Evolutionary conservation across 2,329 filamentous ascomycete species (phyloP).

Genomic region (Pseudogymnoascus sp.): DNA sequence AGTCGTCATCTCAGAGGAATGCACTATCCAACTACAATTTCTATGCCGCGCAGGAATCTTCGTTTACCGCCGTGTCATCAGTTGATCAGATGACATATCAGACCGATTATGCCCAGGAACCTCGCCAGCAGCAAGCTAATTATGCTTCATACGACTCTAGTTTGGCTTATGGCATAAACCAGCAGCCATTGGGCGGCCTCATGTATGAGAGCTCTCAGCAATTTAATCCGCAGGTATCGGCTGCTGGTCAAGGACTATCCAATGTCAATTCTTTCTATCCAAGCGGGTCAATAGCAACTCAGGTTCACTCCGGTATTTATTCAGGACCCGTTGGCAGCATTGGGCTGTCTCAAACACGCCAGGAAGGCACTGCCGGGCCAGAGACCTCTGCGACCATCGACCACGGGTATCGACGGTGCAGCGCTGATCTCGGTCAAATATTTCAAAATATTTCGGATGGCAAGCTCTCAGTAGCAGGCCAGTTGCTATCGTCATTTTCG

Average conservation of each 20-base stretch:
- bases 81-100: background rate
- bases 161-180: background rate
- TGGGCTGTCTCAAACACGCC: background rate
- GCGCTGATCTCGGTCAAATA: constrained; percentile 32
- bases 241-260: background rate
- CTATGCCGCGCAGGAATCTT: background rate
- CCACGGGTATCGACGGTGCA: background rate
- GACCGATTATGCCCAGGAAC: background rate
- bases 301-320: background rate
- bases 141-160: background rate
- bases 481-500: constrained; percentile 51
- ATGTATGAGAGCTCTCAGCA: constrained; percentile 3
- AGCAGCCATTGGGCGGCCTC: background rate
- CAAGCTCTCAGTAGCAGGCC: constrained; percentile 49
- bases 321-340: background rate
- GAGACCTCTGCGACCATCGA: background rate
- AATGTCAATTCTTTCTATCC: background rate
- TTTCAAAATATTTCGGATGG: constrained; percentile 55
- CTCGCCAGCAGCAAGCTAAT: background rate
- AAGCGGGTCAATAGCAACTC: background rate
- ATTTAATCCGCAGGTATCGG: background rate
- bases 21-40: background rate
- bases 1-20: background rate
- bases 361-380: background rate
- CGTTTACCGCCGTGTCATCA: background rate